Base-by-base conservation (phyloP, 1,139 yeast species). In the Lodderomyces orthopsilosis region DNA sequence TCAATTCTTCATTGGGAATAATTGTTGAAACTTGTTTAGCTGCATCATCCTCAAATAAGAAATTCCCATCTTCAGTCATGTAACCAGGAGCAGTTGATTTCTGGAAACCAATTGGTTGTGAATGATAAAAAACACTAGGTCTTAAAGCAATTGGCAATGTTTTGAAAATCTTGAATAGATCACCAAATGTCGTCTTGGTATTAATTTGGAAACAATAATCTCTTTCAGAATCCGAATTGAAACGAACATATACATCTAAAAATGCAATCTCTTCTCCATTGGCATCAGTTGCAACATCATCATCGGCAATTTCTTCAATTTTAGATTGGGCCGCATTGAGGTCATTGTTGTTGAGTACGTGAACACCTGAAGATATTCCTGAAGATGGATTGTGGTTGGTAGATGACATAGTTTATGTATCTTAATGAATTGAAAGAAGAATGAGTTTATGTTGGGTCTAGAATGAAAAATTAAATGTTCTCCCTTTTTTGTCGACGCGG, bases 201-300 rank as follows among this genome's bases (percentile, higher is more conserved):
- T 75, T 74, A 14, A 91, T 78, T 52, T 81, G 85, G 68, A 93
- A 89, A 55, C 96, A 88, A 64, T 89, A 91, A 62, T 93, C 98
- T 62, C 85, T 85, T 56, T 89, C 96, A 43, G 68, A 62, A 58
- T 90, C 96, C 49, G 79, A 85, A 60, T 87, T 89, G 76, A 93
- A 82, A 46, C 98, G 83, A 50, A 93, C 64, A 66, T 84, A 91
- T 37, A 90, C 66, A 58, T 91, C 97, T 43, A 72, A 51, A 55
- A 60, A 66, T 23, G 66, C 68, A 15, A 40, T 35, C 26, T 63
- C 64, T 47, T 50, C 58, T 1, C 38, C 37, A 7, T 43, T 40
- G 13, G 28, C 28, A 12, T 12, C 28, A 24, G 13, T 24, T 10
- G 28, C n/a, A 24, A 24, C 32, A 27, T 27, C 32, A 27, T 42